phyloP scores from a whole-genome alignment of 2,329 filamentous ascomycete species.

The Cordyceps pruinosa region DNA sequence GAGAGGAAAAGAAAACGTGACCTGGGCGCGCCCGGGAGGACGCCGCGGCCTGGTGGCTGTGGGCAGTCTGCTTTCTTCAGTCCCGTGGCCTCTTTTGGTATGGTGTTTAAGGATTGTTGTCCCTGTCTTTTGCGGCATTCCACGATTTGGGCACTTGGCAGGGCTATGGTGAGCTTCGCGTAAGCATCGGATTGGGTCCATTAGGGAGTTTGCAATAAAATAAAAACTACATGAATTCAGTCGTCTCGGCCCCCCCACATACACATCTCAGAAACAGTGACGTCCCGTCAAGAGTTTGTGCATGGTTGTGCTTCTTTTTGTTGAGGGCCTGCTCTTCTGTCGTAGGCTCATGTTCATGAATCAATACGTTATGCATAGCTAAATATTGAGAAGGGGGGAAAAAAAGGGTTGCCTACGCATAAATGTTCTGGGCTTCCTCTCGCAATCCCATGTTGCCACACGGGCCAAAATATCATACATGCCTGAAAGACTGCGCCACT shows the following conservation, averaged over 20 bases:
- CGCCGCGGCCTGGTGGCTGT: slow-evolving; percentile 2
- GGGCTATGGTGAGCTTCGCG: slow-evolving; percentile 31
- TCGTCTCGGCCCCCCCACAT: background rate
- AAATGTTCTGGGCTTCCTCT: background rate
- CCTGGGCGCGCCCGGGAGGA: slow-evolving; percentile 1
- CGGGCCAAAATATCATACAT: background rate
- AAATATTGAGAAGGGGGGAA: no score
- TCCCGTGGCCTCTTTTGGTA: slow-evolving; percentile 21
- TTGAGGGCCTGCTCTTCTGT: background rate
- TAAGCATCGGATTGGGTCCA: slow-evolving; percentile 32
- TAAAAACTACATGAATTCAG: slow-evolving; percentile 8
- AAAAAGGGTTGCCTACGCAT: slow-evolving; percentile 1
- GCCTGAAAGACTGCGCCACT: background rate
- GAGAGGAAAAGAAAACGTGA: slow-evolving; percentile 3
- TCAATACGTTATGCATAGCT: slow-evolving; percentile 1
- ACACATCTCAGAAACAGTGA: no score
- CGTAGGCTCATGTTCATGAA: background rate
- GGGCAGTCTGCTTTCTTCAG: slow-evolving; percentile 2
- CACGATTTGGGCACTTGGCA: slow-evolving; percentile 27
- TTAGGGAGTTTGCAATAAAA: slow-evolving; percentile 25
- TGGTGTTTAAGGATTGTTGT: slow-evolving; percentile 33
- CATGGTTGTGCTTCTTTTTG: background rate
- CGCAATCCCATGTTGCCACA: background rate
- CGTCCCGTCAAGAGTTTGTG: background rate
- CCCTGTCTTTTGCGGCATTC: slow-evolving; percentile 13